These are phyloP conservation scores for Oxyria digyna DNA, from an alignment of 148 eudicot species.

Conservation along the genomic window DNA sequence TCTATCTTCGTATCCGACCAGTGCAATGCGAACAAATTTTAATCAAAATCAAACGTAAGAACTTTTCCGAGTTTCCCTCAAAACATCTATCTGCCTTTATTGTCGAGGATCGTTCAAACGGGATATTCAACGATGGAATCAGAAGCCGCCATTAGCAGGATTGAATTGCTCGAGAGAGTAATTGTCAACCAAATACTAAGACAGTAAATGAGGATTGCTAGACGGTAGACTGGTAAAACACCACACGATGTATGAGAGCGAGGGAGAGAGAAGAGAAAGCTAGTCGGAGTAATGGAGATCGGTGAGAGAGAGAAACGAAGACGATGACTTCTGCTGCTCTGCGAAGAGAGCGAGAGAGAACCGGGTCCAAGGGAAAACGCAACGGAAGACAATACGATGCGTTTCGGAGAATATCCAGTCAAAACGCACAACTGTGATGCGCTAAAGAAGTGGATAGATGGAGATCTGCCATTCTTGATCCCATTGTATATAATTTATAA, in stretches of 20 bases:
- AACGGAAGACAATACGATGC: not conserved
- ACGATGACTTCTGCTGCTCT: not conserved
- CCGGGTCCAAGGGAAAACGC: not conserved
- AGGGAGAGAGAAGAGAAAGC: not conserved
- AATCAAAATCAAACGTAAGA: not conserved
- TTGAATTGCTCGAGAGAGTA: not conserved
- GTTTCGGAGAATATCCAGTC: not conserved
- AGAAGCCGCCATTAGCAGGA: slow-evolving; percentile 3
- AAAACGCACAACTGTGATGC: not conserved
- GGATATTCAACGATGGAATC: not conserved
- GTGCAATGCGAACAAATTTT: slow-evolving; percentile 2
- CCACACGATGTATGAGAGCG: not conserved
- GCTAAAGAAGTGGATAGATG: not conserved
- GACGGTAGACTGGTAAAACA: not conserved
- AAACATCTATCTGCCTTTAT: not conserved
- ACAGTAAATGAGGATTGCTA: not conserved
- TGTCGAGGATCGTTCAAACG: not conserved
- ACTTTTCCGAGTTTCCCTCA: not conserved
- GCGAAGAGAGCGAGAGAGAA: slow-evolving; percentile 3
- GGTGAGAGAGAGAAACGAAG: slow-evolving; percentile 1
- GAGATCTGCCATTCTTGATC: not conserved
- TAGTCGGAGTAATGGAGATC: slow-evolving; percentile 1
- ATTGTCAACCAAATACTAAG: not conserved
- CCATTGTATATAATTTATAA: not conserved
- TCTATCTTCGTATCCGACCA: not conserved